phyloP scores from a whole-genome alignment of 148 eudicot species.

The Chenopodium berlandieri region DNA sequence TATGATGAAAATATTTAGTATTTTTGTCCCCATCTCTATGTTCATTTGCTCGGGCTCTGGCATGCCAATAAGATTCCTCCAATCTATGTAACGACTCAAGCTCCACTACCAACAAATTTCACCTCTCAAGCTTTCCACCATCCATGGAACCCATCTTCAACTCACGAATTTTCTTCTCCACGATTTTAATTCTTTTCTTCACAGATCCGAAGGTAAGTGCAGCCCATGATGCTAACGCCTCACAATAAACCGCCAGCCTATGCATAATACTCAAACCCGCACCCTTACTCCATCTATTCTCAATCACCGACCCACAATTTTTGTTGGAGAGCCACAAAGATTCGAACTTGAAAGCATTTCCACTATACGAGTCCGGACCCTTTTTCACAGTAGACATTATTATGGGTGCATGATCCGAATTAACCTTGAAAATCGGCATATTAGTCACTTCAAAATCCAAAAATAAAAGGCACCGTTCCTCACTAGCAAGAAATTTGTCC shows the following conservation, averaged over 20 bases:
- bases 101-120: too few relatives aligned
- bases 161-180: not conserved
- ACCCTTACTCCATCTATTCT: too few relatives aligned
- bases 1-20: too few relatives aligned
- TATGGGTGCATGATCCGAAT: not conserved
- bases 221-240: fast-evolving
- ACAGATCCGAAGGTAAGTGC: too few relatives aligned
- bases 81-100: too few relatives aligned
- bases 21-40: too few relatives aligned
- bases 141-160: too few relatives aligned
- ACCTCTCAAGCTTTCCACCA: too few relatives aligned
- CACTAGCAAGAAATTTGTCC: not conserved
- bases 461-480: not conserved
- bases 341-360: too few relatives aligned
- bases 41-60: too few relatives aligned
- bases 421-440: not conserved
- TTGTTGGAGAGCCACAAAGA: not conserved
- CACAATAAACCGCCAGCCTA: fast-evolving
- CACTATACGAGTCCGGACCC: fast-evolving
- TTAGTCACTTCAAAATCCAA: fast-evolving
- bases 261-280: fast-evolving
- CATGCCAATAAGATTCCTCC: too few relatives aligned
- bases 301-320: not conserved
- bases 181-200: too few relatives aligned
- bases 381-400: not conserved